Percentiles rank a stretch among this genome's conserved stretches.
Evolutionary conservation across 2,329 filamentous ascomycete species (phyloP).

Genomic region (Aspergillus jensenii): DNA sequence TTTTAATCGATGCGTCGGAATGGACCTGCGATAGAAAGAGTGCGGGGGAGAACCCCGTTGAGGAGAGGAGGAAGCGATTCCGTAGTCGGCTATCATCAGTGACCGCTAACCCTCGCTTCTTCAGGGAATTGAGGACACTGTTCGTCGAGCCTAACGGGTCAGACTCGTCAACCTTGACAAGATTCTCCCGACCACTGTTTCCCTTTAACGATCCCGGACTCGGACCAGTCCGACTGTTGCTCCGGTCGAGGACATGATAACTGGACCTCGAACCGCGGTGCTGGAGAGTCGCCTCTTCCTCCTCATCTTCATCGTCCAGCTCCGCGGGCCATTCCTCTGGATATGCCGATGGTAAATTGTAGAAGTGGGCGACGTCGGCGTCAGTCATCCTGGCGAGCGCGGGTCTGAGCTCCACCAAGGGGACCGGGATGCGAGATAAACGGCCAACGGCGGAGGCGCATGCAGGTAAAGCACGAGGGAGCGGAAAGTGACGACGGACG

Average conservation of each 20-base stretch:
- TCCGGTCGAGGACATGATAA: slow-evolving; percentile 80
- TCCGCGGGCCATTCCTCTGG: slow-evolving; percentile 85
- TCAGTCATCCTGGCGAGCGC: slow-evolving; percentile 57
- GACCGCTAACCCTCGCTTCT: slow-evolving; percentile 72
- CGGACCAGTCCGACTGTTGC: slow-evolving; percentile 66
- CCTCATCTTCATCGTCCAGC: slow-evolving; percentile 69
- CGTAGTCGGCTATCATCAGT: slow-evolving; percentile 80
- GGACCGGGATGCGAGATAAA: neutral
- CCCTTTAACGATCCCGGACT: slow-evolving; percentile 68
- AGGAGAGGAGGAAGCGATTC: slow-evolving; percentile 92
- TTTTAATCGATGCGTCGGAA: slow-evolving; percentile 77
- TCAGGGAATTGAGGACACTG: slow-evolving; percentile 79
- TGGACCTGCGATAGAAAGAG: slow-evolving; percentile 93
- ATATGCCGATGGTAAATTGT: slow-evolving; percentile 76
- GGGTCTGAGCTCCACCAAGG: slow-evolving; percentile 9
- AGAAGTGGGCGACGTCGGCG: slow-evolving; percentile 83
- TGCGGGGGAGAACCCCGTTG: slow-evolving; percentile 89
- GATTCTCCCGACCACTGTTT: slow-evolving; percentile 67
- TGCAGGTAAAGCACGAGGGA: slow-evolving; percentile 14
- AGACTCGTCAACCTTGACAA: slow-evolving; percentile 87
- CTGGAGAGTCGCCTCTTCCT: slow-evolving; percentile 54
- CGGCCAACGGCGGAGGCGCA: slow-evolving; percentile 12
- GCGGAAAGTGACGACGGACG: neutral
- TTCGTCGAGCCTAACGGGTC: slow-evolving; percentile 87
- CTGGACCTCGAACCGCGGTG: slow-evolving; percentile 62